These are phyloP conservation scores for Ogataea corticis DNA, from an alignment of 805 yeast species.

Conservation along the genomic window DNA sequence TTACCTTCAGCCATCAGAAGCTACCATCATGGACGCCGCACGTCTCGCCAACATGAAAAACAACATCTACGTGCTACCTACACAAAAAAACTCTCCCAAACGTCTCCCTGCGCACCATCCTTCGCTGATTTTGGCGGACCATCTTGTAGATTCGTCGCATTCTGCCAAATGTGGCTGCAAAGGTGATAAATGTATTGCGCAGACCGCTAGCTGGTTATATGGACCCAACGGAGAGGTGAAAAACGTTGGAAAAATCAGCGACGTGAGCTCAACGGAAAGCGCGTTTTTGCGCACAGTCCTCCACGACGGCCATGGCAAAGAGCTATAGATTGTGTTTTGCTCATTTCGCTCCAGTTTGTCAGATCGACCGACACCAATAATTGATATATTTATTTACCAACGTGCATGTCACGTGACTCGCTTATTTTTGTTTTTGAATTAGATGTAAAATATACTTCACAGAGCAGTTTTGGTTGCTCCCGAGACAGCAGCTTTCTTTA, in stretches of 20 bases:
- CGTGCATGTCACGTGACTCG: conserved; percentile 5
- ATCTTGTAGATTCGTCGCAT: conserved; percentile 28
- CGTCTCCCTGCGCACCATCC: conserved; percentile 37
- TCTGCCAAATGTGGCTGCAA: conserved; percentile 36
- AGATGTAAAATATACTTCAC: no score
- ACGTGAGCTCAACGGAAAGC: conserved; percentile 32
- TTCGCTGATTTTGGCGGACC: conserved; percentile 35
- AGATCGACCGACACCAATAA: background rate
- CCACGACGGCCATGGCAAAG: conserved; percentile 20
- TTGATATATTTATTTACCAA: background rate
- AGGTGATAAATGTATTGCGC: conserved; percentile 35
- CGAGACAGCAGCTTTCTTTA: no score
- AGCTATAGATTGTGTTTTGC: background rate
- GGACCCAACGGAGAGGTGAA: conserved; percentile 37
- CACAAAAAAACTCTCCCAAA: conserved; percentile 17
- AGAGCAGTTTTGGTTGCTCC: background rate
- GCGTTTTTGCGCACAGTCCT: conserved; percentile 28
- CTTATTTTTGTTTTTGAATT: background rate
- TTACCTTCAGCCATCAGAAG: background rate
- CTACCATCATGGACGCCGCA: conserved; percentile 33
- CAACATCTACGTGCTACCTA: conserved; percentile 37
- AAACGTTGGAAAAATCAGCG: conserved; percentile 16
- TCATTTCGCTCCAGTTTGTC: background rate
- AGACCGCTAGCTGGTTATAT: conserved; percentile 37
- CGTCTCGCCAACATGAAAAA: conserved; percentile 32